phyloP scores from a whole-genome alignment of 2,329 filamentous ascomycete genomes.

The Pseudogymnoascus sp. region DNA sequence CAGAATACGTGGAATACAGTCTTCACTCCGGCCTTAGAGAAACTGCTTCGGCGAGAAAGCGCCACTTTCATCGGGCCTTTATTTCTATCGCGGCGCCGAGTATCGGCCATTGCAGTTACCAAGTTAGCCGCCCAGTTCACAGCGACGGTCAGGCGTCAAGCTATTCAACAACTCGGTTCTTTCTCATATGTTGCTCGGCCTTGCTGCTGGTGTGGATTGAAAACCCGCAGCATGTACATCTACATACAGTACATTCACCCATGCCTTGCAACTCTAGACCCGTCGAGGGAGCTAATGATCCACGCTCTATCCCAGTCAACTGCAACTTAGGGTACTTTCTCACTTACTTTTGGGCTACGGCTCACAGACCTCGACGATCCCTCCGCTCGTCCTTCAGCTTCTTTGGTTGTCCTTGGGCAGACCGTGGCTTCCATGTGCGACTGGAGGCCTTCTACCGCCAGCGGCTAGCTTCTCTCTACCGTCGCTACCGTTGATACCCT shows the following conservation, averaged over 20 bases:
- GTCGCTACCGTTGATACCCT: not conserved
- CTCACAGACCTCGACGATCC: conserved; percentile 5
- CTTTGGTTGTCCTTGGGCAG: not conserved
- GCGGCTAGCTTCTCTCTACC: conserved; percentile 7
- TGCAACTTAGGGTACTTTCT: not conserved
- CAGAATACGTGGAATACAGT: not conserved
- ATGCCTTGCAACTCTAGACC: not conserved
- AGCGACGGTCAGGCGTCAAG: not conserved
- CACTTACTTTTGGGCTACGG: not conserved
- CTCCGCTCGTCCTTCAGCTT: conserved; percentile 7
- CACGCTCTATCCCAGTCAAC: not conserved
- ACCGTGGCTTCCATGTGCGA: not conserved
- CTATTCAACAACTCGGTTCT: not conserved
- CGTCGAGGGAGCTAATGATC: conserved; percentile 5
- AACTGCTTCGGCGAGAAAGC: not conserved
- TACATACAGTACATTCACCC: not conserved
- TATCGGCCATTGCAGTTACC: not conserved
- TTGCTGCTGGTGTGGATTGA: not conserved
- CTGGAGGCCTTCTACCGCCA: conserved; percentile 3
- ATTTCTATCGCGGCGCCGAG: not conserved
- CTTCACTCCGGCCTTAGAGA: not conserved
- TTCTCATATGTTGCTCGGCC: conserved; percentile 2
- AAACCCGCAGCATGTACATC: conserved; percentile 5
- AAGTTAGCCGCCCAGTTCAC: not conserved
- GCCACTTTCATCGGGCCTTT: not conserved